Percentiles rank a stretch among this genome's conserved stretches.
phyloP scores from a whole-genome alignment of 2,329 filamentous ascomycete species.

The Periconia sp. region DNA sequence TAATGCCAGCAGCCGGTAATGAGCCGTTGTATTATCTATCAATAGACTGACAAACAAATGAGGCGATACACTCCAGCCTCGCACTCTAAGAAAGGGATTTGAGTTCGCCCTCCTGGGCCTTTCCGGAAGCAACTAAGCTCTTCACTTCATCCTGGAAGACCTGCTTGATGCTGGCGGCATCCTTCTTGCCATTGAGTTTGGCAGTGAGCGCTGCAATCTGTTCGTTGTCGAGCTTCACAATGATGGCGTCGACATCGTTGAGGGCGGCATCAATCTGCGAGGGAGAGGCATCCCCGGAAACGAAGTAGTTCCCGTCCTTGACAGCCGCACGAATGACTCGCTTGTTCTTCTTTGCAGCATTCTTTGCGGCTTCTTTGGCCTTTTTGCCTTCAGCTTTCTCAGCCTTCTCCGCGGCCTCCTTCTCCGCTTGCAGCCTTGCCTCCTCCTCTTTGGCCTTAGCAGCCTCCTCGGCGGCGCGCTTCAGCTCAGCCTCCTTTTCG shows the following conservation, averaged over 20 bases:
- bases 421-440: conserved; percentile 75
- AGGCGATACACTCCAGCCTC: not conserved
- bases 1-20: not conserved
- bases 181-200: conserved; percentile 77
- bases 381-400: conserved; percentile 87
- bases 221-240: conserved; percentile 85
- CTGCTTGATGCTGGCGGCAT: conserved; percentile 80
- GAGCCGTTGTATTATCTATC: not conserved
- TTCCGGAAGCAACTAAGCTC: conserved; percentile 77
- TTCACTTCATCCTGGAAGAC: conserved; percentile 79
- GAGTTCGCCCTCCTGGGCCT: conserved; percentile 80
- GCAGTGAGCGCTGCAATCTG: conserved; percentile 82
- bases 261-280: conserved; percentile 80
- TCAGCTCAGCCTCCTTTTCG: conserved; percentile 89
- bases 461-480: conserved; percentile 83
- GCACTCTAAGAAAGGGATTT: conserved; percentile 58
- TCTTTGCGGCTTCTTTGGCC: conserved; percentile 98
- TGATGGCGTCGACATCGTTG: conserved; percentile 81
- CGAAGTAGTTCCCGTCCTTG: conserved; percentile 98
- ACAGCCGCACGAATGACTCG: conserved; percentile 89
- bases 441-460: conserved; percentile 81
- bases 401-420: conserved; percentile 82
- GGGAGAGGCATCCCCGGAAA: conserved; percentile 67
- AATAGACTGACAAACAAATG: not conserved
- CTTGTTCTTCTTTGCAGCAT: conserved; percentile 99